A percentile compares a stretch with the other conserved stretches of the same genome.
Conservation (phyloP, 139 green algal genomes). For the Chlamydomonas incerta region DNA sequence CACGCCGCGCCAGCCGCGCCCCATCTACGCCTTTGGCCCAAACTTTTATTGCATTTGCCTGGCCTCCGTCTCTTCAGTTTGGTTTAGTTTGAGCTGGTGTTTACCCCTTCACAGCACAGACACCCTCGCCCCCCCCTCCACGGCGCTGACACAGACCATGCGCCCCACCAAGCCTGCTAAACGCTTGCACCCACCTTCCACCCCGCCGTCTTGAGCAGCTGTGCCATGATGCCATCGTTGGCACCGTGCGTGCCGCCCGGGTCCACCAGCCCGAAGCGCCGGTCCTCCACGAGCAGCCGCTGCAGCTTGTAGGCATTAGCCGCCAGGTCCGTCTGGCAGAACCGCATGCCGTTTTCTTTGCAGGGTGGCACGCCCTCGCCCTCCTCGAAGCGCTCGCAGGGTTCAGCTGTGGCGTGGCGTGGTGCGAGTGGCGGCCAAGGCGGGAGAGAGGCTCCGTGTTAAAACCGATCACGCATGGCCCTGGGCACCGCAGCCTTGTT, state of each 20-base stretch:
- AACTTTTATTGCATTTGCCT: too few species aligned
- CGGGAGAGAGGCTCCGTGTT: too few species aligned
- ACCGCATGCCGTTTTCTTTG: conserved; percentile 81
- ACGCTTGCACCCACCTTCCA: conserved; percentile 43
- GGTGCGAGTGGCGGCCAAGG: neutral
- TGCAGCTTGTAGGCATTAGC: conserved; percentile 71
- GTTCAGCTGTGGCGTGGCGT: conserved; percentile 31
- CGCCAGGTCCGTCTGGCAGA: conserved; percentile 88
- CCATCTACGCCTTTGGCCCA: too few species aligned
- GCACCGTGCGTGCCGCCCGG: conserved; percentile 36
- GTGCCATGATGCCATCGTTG: conserved; percentile 81
- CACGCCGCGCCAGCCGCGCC: too few species aligned
- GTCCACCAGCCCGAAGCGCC: conserved; percentile 69
- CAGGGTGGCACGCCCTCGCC: conserved; percentile 56
- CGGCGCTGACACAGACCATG: too few species aligned
- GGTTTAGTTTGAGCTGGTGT: too few species aligned
- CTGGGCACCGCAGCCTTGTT: too few species aligned
- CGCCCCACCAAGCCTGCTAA: neutral
- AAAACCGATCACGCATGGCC: too few species aligned
- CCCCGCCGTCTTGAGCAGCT: conserved; percentile 47
- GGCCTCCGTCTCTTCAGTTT: too few species aligned
- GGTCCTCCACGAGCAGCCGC: conserved; percentile 69
- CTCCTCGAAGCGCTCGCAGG: conserved; percentile 78
- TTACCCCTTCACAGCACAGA: too few species aligned
- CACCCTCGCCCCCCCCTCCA: too few species aligned